phyloP scores from a whole-genome alignment of 2,329 filamentous ascomycete genomes.

The Nothopassalora personata region DNA sequence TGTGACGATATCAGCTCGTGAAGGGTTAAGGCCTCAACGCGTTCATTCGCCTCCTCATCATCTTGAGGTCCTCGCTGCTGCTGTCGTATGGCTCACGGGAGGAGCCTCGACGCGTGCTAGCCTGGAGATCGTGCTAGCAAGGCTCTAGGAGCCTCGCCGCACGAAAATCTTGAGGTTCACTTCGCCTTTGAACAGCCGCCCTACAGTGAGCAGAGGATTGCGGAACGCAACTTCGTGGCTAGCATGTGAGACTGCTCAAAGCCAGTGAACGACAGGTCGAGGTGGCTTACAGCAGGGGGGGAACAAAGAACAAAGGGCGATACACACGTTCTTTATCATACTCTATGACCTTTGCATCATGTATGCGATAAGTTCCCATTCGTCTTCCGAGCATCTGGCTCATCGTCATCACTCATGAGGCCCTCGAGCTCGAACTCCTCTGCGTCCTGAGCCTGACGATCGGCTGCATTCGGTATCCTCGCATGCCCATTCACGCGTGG shows the following conservation, averaged over 20 bases:
- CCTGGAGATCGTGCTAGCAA: not conserved
- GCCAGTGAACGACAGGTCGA: not conserved
- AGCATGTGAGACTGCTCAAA: not conserved
- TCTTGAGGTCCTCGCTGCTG: not conserved
- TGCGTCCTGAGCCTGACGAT: slow-evolving; percentile 65
- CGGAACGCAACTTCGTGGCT: not conserved
- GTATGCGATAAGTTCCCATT: slow-evolving; percentile 9
- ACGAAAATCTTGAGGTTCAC: not conserved
- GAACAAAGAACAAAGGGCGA: not conserved
- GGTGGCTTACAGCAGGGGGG: not conserved
- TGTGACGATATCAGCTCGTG: not conserved
- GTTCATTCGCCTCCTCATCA: not conserved
- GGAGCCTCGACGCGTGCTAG: not conserved
- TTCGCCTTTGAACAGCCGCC: not conserved
- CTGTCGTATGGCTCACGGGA: not conserved
- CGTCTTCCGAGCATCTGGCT: slow-evolving; percentile 28
- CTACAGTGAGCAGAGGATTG: not conserved
- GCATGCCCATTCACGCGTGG: slow-evolving; percentile 41
- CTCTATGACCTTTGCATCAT: not conserved
- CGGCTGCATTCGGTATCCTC: slow-evolving; percentile 36
- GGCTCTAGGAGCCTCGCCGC: too few species aligned
- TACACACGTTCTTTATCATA: not conserved
- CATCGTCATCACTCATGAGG: slow-evolving; percentile 82
- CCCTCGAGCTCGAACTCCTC: slow-evolving; percentile 93
- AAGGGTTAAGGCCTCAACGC: not conserved